Evolutionary conservation across 306 rosid genomes (phyloP).

Genomic region (Medicago lupulina): DNA sequence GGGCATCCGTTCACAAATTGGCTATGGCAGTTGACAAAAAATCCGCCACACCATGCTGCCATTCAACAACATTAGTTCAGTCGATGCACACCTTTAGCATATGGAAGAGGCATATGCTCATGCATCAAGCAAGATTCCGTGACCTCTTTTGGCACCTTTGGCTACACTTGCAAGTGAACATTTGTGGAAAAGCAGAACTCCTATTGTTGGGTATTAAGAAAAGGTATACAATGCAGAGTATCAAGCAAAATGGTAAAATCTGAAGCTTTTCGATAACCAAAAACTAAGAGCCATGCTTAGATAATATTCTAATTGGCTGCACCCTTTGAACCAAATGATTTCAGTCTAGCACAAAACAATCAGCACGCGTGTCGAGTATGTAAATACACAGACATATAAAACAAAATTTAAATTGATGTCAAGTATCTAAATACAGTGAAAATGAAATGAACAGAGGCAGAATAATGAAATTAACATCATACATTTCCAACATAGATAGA

Average conservation of each 20-base stretch:
- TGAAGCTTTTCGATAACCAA: not conserved
- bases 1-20: not conserved
- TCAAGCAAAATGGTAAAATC: conserved; percentile 18
- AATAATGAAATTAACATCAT: conserved; percentile 48
- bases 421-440: not conserved
- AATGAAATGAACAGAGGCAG: conserved; percentile 9
- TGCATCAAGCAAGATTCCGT: not conserved
- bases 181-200: not conserved
- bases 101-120: not conserved
- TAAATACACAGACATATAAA: not conserved
- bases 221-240: not conserved
- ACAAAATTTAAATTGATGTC: conserved; percentile 12
- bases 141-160: not conserved
- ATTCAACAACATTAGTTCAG: not conserved
- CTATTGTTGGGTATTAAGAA: not conserved
- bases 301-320: conserved; percentile 7
- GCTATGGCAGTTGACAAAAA: not conserved
- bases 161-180: not conserved
- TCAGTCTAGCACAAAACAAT: not conserved
- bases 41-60: not conserved
- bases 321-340: not conserved
- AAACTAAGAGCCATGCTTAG: not conserved
- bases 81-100: not conserved
- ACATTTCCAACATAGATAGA: conserved; percentile 88
- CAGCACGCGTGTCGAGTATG: not conserved